phyloP scores from a whole-genome alignment of 2,329 filamentous ascomycete species.

The Fusarium fujikuroi region DNA sequence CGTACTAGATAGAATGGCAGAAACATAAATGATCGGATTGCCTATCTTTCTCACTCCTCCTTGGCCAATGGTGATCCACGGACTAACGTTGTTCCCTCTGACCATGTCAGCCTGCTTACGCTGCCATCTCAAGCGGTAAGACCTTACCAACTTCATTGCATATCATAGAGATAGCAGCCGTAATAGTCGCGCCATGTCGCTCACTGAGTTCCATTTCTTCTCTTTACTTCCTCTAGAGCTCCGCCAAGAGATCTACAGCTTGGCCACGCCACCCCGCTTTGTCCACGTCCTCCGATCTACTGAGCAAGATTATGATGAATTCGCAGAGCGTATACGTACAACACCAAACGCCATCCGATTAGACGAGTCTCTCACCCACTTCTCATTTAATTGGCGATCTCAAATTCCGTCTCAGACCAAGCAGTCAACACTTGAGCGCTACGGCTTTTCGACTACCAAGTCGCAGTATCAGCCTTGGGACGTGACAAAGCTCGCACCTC shows the following conservation, averaged over 20 bases:
- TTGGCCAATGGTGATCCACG: rapidly evolving
- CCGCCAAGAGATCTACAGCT: neutral
- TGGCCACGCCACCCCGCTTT: neutral
- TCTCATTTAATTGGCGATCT: neutral
- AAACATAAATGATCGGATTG: too few relatives aligned
- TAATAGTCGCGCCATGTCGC: neutral
- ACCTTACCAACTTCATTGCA: neutral
- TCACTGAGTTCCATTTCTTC: neutral
- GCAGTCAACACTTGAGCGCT: neutral
- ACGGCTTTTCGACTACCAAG: neutral
- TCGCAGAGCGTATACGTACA: neutral
- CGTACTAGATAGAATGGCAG: conserved; percentile 1
- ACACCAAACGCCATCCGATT: neutral
- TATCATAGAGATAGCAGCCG: rapidly evolving
- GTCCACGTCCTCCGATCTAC: neutral
- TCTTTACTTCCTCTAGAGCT: neutral
- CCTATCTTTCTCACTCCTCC: too few relatives aligned
- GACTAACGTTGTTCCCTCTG: neutral
- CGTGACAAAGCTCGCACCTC: neutral
- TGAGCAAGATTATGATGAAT: neutral
- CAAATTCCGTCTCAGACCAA: rapidly evolving
- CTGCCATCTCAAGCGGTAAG: neutral
- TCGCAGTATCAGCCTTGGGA: neutral
- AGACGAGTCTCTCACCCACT: neutral
- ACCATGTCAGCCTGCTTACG: neutral